Evolutionary conservation across 306 rosid species (phyloP).

Genomic region (Dicorynia guianensis): DNA sequence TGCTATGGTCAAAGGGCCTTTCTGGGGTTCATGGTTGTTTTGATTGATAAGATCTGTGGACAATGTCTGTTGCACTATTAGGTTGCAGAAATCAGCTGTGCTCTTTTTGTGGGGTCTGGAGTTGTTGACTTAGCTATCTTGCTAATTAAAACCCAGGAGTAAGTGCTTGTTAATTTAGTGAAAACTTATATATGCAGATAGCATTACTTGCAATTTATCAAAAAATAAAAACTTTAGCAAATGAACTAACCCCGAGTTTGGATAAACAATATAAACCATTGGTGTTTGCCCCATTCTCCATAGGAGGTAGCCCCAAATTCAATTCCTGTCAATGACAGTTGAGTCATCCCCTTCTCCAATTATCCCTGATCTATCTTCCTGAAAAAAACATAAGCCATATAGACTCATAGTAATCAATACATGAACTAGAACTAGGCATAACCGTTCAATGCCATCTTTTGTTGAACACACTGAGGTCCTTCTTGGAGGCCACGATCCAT

Average conservation of each 20-base stretch:
- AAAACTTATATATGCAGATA: no score
- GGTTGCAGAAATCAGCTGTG: conserved; percentile 55
- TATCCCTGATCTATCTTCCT: no score
- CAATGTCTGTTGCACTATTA: conserved; percentile 54
- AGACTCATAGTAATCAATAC: background rate
- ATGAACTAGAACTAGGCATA: background rate
- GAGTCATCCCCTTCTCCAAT: no score
- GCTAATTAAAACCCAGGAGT: conserved; percentile 36
- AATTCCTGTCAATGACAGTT: no score
- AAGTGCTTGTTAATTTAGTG: conserved; percentile 36
- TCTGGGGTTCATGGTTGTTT: conserved; percentile 59
- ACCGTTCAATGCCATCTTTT: background rate
- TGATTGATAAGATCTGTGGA: conserved; percentile 57
- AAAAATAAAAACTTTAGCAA: background rate
- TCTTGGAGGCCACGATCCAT: background rate
- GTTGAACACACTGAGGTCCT: background rate
- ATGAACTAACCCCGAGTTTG: no score
- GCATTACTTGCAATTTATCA: background rate
- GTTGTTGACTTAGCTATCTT: conserved; percentile 52
- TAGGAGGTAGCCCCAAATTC: no score
- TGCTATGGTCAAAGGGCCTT: conserved; percentile 73
- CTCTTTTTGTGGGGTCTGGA: conserved; percentile 69
- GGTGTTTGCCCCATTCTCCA: no score
- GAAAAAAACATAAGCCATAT: background rate
- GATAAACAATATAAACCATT: background rate